A percentile compares a stretch with the other conserved stretches of the same genome.
Evolutionary conservation across 108 stramenopile species (phyloP).

Genomic region (Conticribra guillardii): DNA sequence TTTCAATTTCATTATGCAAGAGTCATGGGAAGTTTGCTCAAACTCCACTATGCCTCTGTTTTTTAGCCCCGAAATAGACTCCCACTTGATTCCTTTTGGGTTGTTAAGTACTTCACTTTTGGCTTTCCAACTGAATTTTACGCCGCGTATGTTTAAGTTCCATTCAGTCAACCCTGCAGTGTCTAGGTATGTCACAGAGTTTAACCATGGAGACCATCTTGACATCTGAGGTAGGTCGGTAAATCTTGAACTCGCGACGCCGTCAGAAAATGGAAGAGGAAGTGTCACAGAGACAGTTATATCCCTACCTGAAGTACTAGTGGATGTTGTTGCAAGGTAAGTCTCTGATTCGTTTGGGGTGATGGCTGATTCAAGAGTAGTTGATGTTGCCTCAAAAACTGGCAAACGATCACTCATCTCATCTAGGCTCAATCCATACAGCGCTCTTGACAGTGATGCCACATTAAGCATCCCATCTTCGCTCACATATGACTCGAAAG

Average conservation of each 20-base stretch:
- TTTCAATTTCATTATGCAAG: constrained; percentile 75
- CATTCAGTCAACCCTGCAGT: constrained; percentile 75
- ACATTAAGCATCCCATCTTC: constrained; percentile 71
- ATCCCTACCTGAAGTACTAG: constrained; percentile 67
- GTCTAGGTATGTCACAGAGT: constrained; percentile 79
- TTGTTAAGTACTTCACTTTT: constrained; percentile 56
- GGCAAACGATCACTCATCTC: constrained; percentile 63
- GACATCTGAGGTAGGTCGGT: constrained; percentile 85
- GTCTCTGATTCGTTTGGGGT: constrained; percentile 28
- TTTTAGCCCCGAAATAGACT: constrained; percentile 74
- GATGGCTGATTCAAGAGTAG: constrained; percentile 15
- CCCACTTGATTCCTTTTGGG: constrained; percentile 81
- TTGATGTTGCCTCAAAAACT: constrained; percentile 11
- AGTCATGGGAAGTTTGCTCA: constrained; percentile 48
- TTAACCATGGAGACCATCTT: constrained; percentile 90
- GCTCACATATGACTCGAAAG: constrained; percentile 84
- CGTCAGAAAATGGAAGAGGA: constrained; percentile 83
- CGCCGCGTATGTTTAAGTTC: constrained; percentile 80
- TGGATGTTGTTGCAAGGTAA: constrained; percentile 43
- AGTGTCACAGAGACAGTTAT: constrained; percentile 73
- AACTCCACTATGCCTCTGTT: constrained; percentile 74
- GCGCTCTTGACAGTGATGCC: constrained; percentile 70
- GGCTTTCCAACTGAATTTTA: constrained; percentile 78
- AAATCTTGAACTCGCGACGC: constrained; percentile 79
- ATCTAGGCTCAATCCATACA: constrained; percentile 77